phyloP scores from a whole-genome alignment of 179 eudicot species.

The Nepenthes alata region DNA sequence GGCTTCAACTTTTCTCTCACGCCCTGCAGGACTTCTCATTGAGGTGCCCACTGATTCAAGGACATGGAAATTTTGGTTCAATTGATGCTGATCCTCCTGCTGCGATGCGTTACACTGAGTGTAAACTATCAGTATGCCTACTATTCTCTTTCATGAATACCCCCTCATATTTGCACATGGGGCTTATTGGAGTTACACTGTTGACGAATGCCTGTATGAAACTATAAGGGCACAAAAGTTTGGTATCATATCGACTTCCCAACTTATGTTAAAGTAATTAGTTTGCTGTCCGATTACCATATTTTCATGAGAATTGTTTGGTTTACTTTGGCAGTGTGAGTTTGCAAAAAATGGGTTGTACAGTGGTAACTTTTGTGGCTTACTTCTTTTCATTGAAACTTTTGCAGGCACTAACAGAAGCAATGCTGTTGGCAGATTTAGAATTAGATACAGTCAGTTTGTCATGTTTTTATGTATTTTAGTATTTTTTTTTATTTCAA shows the following conservation, averaged over 20 bases:
- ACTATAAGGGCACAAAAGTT: too few relatives aligned
- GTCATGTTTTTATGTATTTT: slow-evolving; percentile 5
- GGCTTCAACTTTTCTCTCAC: neutral
- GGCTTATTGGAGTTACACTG: neutral
- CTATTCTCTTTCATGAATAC: slow-evolving; percentile 1
- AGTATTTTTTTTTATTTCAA: too few relatives aligned
- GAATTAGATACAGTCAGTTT: slow-evolving; percentile 79
- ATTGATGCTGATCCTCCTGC: slow-evolving; percentile 98
- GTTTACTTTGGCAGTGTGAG: too few relatives aligned
- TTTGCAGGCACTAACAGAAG: slow-evolving; percentile 81
- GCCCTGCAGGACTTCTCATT: slow-evolving; percentile 72
- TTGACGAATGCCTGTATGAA: neutral
- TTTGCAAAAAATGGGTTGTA: too few relatives aligned
- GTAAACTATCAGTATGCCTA: slow-evolving; percentile 74
- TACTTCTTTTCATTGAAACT: slow-evolving; percentile 1
- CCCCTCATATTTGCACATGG: neutral
- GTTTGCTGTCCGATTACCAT: too few relatives aligned
- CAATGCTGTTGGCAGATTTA: slow-evolving; percentile 89
- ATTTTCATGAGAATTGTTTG: too few relatives aligned
- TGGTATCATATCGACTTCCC: too few relatives aligned
- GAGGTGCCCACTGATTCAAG: slow-evolving; percentile 79
- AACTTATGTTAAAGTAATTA: too few relatives aligned
- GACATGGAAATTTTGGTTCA: slow-evolving; percentile 97
- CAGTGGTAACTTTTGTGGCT: neutral
- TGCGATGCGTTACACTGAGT: slow-evolving; percentile 99